Percentiles rank a stretch among this genome's conserved stretches.
phyloP scores from a whole-genome alignment of 805 yeast species.

The Candida broadrunensis region DNA sequence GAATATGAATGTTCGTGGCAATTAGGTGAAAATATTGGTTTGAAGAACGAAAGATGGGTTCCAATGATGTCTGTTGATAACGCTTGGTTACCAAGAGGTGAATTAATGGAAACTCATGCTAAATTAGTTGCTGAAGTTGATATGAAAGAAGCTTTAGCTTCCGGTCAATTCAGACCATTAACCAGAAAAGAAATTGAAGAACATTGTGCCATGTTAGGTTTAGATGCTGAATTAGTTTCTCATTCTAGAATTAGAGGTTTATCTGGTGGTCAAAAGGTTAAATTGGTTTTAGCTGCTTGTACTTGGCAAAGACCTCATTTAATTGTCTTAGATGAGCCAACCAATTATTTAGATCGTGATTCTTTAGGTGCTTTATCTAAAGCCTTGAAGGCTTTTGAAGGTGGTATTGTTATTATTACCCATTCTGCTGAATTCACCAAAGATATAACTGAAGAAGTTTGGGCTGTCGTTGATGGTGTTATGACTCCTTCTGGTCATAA shows the following conservation, averaged over 20 bases:
- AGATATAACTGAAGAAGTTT: slow-evolving; percentile 98
- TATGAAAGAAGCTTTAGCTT: slow-evolving; percentile 99
- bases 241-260: slow-evolving; percentile 99
- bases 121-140: slow-evolving; percentile 99
- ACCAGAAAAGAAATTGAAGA: slow-evolving; percentile 99
- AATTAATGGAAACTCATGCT: slow-evolving; percentile 83
- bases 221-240: slow-evolving; percentile 98
- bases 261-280: slow-evolving; percentile 99
- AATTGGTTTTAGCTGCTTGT: slow-evolving; percentile 99
- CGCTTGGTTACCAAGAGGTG: slow-evolving; percentile 99
- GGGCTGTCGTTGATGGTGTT: slow-evolving; percentile 98
- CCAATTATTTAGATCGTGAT: slow-evolving; percentile 98
- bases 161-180: slow-evolving; percentile 99
- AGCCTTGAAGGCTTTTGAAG: slow-evolving; percentile 98
- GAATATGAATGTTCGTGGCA: slow-evolving; percentile 98
- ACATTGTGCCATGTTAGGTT: slow-evolving; percentile 98
- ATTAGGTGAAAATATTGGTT: slow-evolving; percentile 98
- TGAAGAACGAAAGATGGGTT: slow-evolving; percentile 99
- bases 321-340: slow-evolving; percentile 99
- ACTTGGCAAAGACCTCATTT: slow-evolving; percentile 99
- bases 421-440: slow-evolving; percentile 99
- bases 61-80: slow-evolving; percentile 99
- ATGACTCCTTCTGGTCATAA: slow-evolving; percentile 99
- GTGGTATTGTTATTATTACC: slow-evolving; percentile 99
- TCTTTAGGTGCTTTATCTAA: slow-evolving; percentile 98